Conservation (phyloP, 2,329 filamentous ascomycete genomes). For the Ophiostoma australiae region DNA sequence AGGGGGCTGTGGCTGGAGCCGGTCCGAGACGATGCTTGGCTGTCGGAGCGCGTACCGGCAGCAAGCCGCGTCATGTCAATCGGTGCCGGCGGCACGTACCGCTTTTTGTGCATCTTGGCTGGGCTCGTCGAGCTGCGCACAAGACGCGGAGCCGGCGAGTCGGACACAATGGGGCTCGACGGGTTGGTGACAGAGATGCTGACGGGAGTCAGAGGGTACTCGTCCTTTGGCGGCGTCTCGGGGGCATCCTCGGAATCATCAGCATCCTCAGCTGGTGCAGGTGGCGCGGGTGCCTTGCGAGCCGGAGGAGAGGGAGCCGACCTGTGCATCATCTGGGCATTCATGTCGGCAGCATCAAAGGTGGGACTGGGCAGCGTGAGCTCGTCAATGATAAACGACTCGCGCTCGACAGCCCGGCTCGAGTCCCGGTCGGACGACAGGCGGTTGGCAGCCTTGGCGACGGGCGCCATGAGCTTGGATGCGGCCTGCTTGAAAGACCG, state of each 20-base stretch:
- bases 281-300: background rate
- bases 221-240: background rate
- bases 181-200: background rate
- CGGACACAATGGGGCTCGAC: conserved; percentile 15
- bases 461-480: conserved; percentile 32
- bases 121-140: conserved; percentile 18
- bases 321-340: background rate
- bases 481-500: conserved; percentile 44
- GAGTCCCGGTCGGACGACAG: conserved; percentile 17
- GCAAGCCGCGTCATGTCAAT: conserved; percentile 20
- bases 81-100: conserved; percentile 27
- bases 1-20: background rate
- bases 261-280: background rate
- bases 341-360: background rate
- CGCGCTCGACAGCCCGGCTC: background rate
- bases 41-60: background rate
- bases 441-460: conserved; percentile 28
- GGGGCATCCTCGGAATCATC: background rate
- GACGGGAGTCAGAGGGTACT: background rate
- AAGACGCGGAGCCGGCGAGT: conserved; percentile 1
- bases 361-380: conserved; percentile 22
- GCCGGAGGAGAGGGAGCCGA: background rate
- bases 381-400: conserved; percentile 26
- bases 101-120: conserved; percentile 23
- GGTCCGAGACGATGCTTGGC: background rate